Base-by-base conservation (phyloP, 306 rosid species). In the Acmispon strigosus region DNA sequence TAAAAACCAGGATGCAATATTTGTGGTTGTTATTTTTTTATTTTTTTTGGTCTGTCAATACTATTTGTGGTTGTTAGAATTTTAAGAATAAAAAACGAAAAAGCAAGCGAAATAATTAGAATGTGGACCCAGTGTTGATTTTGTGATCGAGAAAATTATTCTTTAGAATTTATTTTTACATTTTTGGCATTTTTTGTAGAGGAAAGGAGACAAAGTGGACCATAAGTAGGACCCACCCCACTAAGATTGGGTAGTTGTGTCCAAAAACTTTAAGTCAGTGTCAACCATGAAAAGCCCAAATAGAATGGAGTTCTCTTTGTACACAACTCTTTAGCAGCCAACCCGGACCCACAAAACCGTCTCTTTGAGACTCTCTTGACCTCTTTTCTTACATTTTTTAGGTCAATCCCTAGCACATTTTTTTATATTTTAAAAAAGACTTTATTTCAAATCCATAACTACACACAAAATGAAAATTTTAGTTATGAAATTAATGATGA, bases 261-360 rank as follows among this genome's bases (percentile, higher is more conserved):
- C 90, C 87, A 82, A 81, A 79, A 81, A 66, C 82, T 83, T 83
- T 83, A 77, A 70, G 81, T 86, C 84, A 6, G 59, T 82, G 3
- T 88, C 88, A 73, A 48, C 41, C 69, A 11, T 42, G 72, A 78
- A 84, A 69, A 66, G 84, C 81, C 85, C 85, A 69, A 81, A 69
- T 68, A 51, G 60, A 76, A 68, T 69, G 52, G 78, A 73, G 77
- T 80, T 74, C 48, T 76, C 66, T 67, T 78, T 70, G 76, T 53
- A 48, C 68, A 59, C 19, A 84, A 82, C 78, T 75, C 86, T 72
- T 73, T 67, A 50, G 43, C 60, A 53, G 59, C 81, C 47, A 75
- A 22, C 43, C 24, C 14, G 78, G 84, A 1, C 83, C 84, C 76
- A 78, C 86, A 27, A 24, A 36, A 68, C 81, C 65, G 68, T 44